Conservation (phyloP, 2,329 filamentous ascomycete genomes). For the Xenoacremonium recifei region DNA sequence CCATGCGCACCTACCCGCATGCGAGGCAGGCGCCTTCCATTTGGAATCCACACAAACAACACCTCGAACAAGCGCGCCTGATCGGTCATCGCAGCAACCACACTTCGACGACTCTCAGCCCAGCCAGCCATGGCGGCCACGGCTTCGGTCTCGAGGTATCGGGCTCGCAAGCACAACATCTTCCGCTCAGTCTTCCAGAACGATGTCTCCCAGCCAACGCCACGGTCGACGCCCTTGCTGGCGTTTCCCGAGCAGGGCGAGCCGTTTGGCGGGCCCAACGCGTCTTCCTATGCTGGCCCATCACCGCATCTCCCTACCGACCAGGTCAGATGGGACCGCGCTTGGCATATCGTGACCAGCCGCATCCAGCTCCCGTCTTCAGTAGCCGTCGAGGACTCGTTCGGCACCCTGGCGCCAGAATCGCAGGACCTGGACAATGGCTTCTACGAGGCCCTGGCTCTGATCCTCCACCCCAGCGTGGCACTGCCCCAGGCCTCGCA, state of each 20-base stretch:
- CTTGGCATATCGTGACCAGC: constrained; percentile 62
- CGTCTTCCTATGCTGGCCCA: constrained; percentile 12
- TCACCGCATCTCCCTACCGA: constrained; percentile 35
- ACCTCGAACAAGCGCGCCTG: too few relatives aligned
- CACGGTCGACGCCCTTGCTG: constrained; percentile 32
- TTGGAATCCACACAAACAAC: not conserved
- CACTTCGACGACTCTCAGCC: not conserved
- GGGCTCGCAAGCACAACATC: constrained; percentile 46
- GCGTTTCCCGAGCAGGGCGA: constrained; percentile 41
- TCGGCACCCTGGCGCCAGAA: constrained; percentile 45
- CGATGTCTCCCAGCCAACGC: constrained; percentile 49
- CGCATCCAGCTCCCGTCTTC: constrained; percentile 56
- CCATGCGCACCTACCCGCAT: too few relatives aligned
- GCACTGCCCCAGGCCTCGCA: constrained; percentile 48
- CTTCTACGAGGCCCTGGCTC: constrained; percentile 52
- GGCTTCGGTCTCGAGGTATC: constrained; percentile 44
- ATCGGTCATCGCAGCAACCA: too few relatives aligned
- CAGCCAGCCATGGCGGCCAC: constrained; percentile 4
- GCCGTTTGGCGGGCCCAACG: constrained; percentile 43
- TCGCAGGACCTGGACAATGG: constrained; percentile 41
- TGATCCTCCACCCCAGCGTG: constrained; percentile 48
- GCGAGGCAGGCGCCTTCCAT: too few relatives aligned
- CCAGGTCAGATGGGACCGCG: constrained; percentile 58
- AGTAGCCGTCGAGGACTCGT: constrained; percentile 53
- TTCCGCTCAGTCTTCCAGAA: constrained; percentile 57